Percentiles rank a stretch among this genome's conserved stretches.
Conservation (phyloP, 1,284 basidiomycete genomes). For the Ustilago cynodontis region DNA sequence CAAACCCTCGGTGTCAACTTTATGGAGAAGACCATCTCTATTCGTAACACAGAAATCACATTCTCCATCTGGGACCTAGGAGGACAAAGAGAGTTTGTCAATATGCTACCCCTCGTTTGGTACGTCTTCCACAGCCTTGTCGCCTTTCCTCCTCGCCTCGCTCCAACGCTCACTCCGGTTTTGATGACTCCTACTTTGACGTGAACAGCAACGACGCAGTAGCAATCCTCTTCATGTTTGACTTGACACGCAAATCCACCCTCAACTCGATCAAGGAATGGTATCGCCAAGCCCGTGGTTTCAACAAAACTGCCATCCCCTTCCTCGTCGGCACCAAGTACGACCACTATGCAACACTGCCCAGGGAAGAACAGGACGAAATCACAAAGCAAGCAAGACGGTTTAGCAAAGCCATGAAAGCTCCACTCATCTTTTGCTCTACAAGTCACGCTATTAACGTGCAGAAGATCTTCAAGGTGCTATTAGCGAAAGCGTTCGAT, state of each 20-base stretch:
- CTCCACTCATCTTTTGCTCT: slow-evolving; percentile 96
- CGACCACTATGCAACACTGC: slow-evolving; percentile 94
- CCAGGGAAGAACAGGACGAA: slow-evolving; percentile 97
- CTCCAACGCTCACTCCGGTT: neutral
- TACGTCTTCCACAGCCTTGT: slow-evolving; percentile 1
- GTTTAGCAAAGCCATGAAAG: slow-evolving; percentile 98
- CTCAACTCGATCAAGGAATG: slow-evolving; percentile 98
- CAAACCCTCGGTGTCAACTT: slow-evolving; percentile 97
- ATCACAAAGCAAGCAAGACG: slow-evolving; percentile 87
- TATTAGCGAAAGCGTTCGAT: slow-evolving; percentile 61
- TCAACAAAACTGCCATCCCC: slow-evolving; percentile 78
- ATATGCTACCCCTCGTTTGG: slow-evolving; percentile 95
- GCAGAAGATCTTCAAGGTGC: slow-evolving; percentile 82
- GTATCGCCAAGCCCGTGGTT: slow-evolving; percentile 97
- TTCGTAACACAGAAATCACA: slow-evolving; percentile 96
- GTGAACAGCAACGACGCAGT: slow-evolving; percentile 89
- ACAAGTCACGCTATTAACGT: slow-evolving; percentile 98
- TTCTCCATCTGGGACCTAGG: slow-evolving; percentile 99
- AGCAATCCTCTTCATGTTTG: slow-evolving; percentile 99
- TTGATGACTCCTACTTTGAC: neutral
- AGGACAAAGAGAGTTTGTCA: slow-evolving; percentile 96
- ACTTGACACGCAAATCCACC: slow-evolving; percentile 94
- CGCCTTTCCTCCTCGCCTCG: neutral
- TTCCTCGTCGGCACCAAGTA: slow-evolving; percentile 92
- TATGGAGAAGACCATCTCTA: slow-evolving; percentile 98